Evolutionary conservation across 768 basidiomycete species (phyloP).

Genomic region (Xerocomellus chrysenteron): DNA sequence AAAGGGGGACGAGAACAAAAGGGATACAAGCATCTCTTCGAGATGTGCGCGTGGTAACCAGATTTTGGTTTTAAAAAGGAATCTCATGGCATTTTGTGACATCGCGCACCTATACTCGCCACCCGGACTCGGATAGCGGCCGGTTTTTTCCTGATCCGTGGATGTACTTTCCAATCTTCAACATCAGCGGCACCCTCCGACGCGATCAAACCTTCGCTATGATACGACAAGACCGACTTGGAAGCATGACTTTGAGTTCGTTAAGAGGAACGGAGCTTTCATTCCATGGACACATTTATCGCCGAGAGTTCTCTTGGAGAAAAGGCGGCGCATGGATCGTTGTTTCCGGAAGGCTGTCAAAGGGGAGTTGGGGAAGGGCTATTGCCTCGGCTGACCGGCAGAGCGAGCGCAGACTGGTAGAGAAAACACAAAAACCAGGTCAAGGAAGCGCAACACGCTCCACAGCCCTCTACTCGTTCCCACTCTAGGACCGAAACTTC

Average conservation of each 20-base stretch:
- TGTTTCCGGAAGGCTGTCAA: constrained; percentile 14
- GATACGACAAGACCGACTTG: constrained; percentile 8
- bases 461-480: constrained; percentile 4
- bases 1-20: neutral
- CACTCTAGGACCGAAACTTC: constrained; percentile 20
- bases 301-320: constrained; percentile 14
- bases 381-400: constrained; percentile 11
- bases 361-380: neutral
- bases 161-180: constrained; percentile 6
- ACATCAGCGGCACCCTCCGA: constrained; percentile 20
- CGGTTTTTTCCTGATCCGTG: constrained; percentile 24
- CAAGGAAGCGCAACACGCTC: constrained; percentile 6
- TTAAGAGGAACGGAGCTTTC: constrained; percentile 4
- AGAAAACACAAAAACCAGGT: constrained; percentile 3
- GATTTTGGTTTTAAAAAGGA: constrained; percentile 1
- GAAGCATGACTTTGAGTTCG: constrained; percentile 2
- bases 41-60: constrained; percentile 8
- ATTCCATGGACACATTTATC: constrained; percentile 1
- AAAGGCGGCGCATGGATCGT: constrained; percentile 14
- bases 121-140: constrained; percentile 11
- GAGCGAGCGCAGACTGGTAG: neutral
- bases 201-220: neutral
- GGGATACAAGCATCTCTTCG: neutral
- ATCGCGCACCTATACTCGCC: constrained; percentile 5
- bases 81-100: constrained; percentile 3